These are phyloP conservation scores for Kwoniella bestiolae DNA, from an alignment of 768 basidiomycete genomes.

Conservation along the genomic window DNA sequence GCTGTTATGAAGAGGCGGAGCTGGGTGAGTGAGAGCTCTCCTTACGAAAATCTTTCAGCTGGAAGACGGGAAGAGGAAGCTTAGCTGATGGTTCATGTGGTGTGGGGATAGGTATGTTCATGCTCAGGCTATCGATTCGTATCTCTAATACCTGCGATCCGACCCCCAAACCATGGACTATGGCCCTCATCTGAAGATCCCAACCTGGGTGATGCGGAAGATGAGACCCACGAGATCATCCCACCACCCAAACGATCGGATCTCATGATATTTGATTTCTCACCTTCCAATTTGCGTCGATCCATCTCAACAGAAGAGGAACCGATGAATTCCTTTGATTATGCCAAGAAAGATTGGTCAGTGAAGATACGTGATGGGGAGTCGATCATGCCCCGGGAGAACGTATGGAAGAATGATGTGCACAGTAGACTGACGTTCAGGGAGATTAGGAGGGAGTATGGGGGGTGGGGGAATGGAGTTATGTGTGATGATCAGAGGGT, in stretches of 20 bases:
- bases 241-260: slow-evolving; percentile 28
- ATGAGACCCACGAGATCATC: slow-evolving; percentile 19
- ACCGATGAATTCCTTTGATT: slow-evolving; percentile 8
- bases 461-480: slow-evolving; percentile 44
- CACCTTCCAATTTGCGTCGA: slow-evolving; percentile 35
- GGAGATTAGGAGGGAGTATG: slow-evolving; percentile 34
- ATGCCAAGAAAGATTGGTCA: slow-evolving; percentile 1
- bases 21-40: slow-evolving; percentile 46
- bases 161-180: not conserved
- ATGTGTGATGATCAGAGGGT: slow-evolving; percentile 55
- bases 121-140: slow-evolving; percentile 52
- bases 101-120: slow-evolving; percentile 50
- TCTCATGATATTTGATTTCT: slow-evolving; percentile 43
- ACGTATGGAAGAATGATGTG: slow-evolving; percentile 40
- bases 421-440: slow-evolving; percentile 31
- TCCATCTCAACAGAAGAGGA: slow-evolving; percentile 2
- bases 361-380: slow-evolving; percentile 17
- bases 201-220: not conserved
- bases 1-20: slow-evolving; percentile 36
- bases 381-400: slow-evolving; percentile 26
- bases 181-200: slow-evolving; percentile 6
- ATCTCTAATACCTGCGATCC: slow-evolving; percentile 32
- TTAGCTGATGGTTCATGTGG: too few species aligned
- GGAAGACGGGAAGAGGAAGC: slow-evolving; percentile 5
- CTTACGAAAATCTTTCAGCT: not conserved